These are phyloP conservation scores for Isatis tinctoria DNA, from an alignment of 345 rosid species.

Conservation along the genomic window DNA sequence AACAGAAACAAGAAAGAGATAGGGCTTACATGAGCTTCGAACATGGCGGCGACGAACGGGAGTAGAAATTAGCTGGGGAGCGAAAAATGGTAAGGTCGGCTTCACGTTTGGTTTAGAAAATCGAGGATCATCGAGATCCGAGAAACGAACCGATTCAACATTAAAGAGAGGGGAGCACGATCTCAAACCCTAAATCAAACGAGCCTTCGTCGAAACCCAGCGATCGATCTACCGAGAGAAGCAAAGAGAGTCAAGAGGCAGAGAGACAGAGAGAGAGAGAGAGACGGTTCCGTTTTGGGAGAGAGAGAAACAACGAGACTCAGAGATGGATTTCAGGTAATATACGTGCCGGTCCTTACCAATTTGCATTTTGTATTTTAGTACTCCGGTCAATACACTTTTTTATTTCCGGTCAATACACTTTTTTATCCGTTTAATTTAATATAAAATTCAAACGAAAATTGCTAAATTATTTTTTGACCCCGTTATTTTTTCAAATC, in stretches of 20 bases:
- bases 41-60: slow-evolving; percentile 54
- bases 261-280: slow-evolving; percentile 20
- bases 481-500: not conserved
- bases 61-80: slow-evolving; percentile 4
- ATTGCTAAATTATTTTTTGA: not conserved
- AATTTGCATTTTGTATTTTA: slow-evolving; percentile 16
- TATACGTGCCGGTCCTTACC: slow-evolving; percentile 35
- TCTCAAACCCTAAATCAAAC: slow-evolving; percentile 10
- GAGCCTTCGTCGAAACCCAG: slow-evolving; percentile 13
- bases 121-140: slow-evolving; percentile 39
- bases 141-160: slow-evolving; percentile 29
- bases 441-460: not conserved
- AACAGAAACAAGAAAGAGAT: not conserved
- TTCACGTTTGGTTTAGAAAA: slow-evolving; percentile 29
- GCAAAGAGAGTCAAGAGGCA: slow-evolving; percentile 13
- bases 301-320: not conserved
- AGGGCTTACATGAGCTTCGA: slow-evolving; percentile 80
- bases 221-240: slow-evolving; percentile 10
- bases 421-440: not conserved
- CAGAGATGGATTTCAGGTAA: slow-evolving; percentile 20
- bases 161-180: slow-evolving; percentile 7
- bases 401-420: not conserved
- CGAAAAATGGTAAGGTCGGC: not conserved
- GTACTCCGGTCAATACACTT: slow-evolving; percentile 10
- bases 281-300: slow-evolving; percentile 35